A percentile compares a stretch with the other conserved stretches of the same genome.
Conservation (phyloP, 1,284 basidiomycete genomes). For the Coriolopsis trogii region DNA sequence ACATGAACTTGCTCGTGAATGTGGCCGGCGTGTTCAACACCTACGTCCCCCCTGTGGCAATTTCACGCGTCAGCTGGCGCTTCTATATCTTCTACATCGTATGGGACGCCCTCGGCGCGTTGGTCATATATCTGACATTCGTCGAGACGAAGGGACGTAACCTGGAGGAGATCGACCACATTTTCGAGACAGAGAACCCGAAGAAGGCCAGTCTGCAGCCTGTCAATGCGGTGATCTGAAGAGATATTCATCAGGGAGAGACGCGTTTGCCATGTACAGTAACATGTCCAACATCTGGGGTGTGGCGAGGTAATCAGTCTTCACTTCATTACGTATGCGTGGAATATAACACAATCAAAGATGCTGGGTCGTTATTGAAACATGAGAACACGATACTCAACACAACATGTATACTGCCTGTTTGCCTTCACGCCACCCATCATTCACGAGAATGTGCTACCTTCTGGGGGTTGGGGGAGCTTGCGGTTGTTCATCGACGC, state of each 20-base stretch:
- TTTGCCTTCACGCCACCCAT: slow-evolving; percentile 6
- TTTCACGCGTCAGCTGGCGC: slow-evolving; percentile 24
- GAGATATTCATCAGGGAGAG: no score
- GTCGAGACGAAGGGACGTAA: slow-evolving; percentile 29
- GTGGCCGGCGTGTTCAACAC: slow-evolving; percentile 27
- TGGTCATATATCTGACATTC: slow-evolving; percentile 31
- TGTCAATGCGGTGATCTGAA: not conserved
- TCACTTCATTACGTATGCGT: not conserved
- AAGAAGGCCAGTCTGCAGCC: slow-evolving; percentile 18
- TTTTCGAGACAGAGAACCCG: slow-evolving; percentile 25
- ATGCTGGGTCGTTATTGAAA: slow-evolving; percentile 25
- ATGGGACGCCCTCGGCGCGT: slow-evolving; percentile 25
- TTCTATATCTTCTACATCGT: slow-evolving; percentile 28
- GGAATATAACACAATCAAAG: slow-evolving; percentile 1
- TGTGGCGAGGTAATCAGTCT: not conserved
- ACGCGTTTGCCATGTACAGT: not conserved
- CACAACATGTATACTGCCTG: slow-evolving; percentile 21
- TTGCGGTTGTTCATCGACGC: slow-evolving; percentile 90
- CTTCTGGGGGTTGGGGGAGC: slow-evolving; percentile 93
- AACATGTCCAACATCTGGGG: not conserved
- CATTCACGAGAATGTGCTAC: slow-evolving; percentile 60
- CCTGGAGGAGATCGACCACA: slow-evolving; percentile 27
- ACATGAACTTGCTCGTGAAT: slow-evolving; percentile 28
- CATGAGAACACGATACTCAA: slow-evolving; percentile 26
- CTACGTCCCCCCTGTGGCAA: slow-evolving; percentile 27